Conservation (phyloP, 208 protist genomes). For the Sergeia podlipaevii region DNA sequence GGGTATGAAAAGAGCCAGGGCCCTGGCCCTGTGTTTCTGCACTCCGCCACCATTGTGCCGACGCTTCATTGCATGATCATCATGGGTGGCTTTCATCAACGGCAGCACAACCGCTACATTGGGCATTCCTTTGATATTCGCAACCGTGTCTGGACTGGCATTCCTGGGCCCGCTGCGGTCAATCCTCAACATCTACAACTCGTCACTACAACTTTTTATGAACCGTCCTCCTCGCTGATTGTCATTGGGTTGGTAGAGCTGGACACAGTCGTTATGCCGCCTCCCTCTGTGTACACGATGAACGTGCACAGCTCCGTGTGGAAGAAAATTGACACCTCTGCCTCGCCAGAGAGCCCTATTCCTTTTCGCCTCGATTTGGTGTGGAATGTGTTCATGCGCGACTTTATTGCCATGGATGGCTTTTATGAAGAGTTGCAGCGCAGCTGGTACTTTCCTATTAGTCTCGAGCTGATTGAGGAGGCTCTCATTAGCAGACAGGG, state of each 20-base stretch:
- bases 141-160: constrained; percentile 72
- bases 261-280: constrained; percentile 8
- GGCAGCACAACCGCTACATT: constrained; percentile 77
- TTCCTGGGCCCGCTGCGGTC: constrained; percentile 54
- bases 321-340: constrained; percentile 54
- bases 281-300: constrained; percentile 63
- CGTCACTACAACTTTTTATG: constrained; percentile 45
- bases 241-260: constrained; percentile 61
- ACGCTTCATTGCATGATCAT: constrained; percentile 60
- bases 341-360: constrained; percentile 70
- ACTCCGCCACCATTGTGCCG: constrained; percentile 68
- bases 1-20: constrained; percentile 49
- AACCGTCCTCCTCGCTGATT: constrained; percentile 32
- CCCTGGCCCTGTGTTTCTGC: constrained; percentile 78
- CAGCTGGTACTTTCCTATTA: constrained; percentile 74
- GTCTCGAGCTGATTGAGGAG: constrained; percentile 22
- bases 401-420: constrained; percentile 51
- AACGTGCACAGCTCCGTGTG: constrained; percentile 66
- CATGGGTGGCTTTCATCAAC: constrained; percentile 84
- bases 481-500: constrained; percentile 1
- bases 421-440: constrained; percentile 58
- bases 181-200: constrained; percentile 78
- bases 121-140: constrained; percentile 81
- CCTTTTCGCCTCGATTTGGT: constrained; percentile 64
- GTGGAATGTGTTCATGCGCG: constrained; percentile 59